Evolutionary conservation across 495 filamentous ascomycete species (phyloP).

Genomic region (Aspergillus incahuasiensis): DNA sequence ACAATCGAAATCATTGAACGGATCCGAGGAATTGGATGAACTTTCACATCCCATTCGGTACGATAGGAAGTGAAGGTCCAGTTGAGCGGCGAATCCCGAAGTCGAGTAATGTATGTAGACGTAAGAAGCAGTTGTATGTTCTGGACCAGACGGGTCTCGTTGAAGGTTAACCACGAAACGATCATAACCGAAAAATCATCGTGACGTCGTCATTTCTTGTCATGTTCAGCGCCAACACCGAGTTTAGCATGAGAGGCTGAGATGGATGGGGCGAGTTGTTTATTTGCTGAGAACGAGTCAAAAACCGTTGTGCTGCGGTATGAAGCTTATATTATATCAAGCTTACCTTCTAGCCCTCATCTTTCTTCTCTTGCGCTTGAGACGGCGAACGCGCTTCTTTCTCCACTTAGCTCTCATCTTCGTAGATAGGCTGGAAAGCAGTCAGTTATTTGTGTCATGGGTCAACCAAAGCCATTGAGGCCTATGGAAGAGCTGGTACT

Average conservation of each 20-base stretch:
- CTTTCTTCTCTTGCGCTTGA: conserved; percentile 99
- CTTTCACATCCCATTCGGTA: conserved; percentile 1
- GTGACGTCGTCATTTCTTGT: conserved; percentile 35
- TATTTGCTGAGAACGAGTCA: conserved; percentile 59
- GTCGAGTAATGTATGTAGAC: conserved; percentile 23
- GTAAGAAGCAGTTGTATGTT: not conserved
- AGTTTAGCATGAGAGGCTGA: conserved; percentile 47
- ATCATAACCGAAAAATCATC: conserved; percentile 33
- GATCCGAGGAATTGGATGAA: conserved; percentile 29
- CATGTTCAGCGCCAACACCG: conserved; percentile 44
- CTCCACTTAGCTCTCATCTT: conserved; percentile 99
- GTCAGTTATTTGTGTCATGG: conserved; percentile 12
- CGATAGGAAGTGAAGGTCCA: conserved; percentile 15
- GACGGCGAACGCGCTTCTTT: conserved; percentile 97
- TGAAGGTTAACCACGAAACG: conserved; percentile 28
- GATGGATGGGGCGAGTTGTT: conserved; percentile 61
- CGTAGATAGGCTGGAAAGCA: conserved; percentile 38
- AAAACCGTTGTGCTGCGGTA: conserved; percentile 7
- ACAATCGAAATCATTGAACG: conserved; percentile 24
- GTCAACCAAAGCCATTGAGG: conserved; percentile 12
- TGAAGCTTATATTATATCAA: too few relatives aligned
- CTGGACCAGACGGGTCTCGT: conserved; percentile 26
- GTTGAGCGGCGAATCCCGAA: conserved; percentile 36
- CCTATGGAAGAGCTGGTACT: conserved; percentile 23
- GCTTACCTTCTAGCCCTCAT: conserved; percentile 87